Conservation (phyloP, 2,329 filamentous ascomycete species). For the Gliomastix tumulicola region DNA sequence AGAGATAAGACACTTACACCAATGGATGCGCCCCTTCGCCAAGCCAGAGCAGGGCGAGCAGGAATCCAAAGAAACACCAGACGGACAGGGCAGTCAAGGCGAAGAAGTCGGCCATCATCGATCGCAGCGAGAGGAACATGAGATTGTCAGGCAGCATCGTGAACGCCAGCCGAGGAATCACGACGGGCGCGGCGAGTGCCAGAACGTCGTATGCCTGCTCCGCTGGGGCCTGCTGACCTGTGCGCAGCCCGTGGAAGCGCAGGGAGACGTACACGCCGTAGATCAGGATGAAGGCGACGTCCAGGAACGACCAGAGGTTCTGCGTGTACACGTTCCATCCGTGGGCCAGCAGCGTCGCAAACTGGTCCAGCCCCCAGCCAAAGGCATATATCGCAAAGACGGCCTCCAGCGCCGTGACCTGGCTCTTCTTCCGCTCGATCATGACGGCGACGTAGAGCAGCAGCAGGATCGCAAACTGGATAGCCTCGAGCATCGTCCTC, state of each 20-base stretch:
- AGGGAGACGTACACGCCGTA: constrained; percentile 63
- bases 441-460: constrained; percentile 66
- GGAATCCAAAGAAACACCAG: constrained; percentile 80
- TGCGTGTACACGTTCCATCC: constrained; percentile 75
- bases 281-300: constrained; percentile 69
- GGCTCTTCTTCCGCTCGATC: constrained; percentile 54
- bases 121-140: constrained; percentile 71
- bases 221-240: constrained; percentile 36
- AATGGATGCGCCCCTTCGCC: constrained; percentile 55
- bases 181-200: constrained; percentile 70
- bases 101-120: constrained; percentile 85
- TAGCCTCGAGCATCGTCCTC: constrained; percentile 66
- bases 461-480: constrained; percentile 66
- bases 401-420: constrained; percentile 51
- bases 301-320: constrained; percentile 83
- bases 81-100: constrained; percentile 65
- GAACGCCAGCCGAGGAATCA: constrained; percentile 75
- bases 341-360: constrained; percentile 71
- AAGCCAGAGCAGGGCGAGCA: constrained; percentile 75
- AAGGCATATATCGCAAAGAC: constrained; percentile 67
- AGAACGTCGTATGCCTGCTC: constrained; percentile 71
- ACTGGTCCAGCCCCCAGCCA: constrained; percentile 74
- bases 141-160: constrained; percentile 79
- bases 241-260: constrained; percentile 57
- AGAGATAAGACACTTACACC: constrained; percentile 30